These are phyloP conservation scores for Spathaspora arborariae DNA, from an alignment of 805 yeast genomes.

Conservation along the genomic window DNA sequence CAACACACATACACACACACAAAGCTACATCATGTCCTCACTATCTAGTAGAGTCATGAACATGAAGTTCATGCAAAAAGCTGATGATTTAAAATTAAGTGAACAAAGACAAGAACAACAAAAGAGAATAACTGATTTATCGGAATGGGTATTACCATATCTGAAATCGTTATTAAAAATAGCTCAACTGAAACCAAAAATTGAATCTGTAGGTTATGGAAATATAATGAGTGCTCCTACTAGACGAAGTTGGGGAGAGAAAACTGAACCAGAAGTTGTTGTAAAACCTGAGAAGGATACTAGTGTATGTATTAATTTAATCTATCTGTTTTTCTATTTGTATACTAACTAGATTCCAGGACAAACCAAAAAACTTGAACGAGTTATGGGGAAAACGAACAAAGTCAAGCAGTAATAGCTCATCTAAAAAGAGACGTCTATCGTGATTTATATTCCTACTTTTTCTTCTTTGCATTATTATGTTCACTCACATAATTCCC, in stretches of 20 bases:
- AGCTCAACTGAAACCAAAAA: slow-evolving; percentile 17
- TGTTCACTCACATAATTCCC: slow-evolving; percentile 47
- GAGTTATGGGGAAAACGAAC: slow-evolving; percentile 7
- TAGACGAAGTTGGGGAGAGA: slow-evolving; percentile 14
- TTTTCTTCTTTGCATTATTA: slow-evolving; percentile 25
- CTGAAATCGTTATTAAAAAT: slow-evolving; percentile 22
- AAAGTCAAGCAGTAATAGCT: background rate
- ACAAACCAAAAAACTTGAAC: slow-evolving; percentile 4
- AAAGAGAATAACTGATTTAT: slow-evolving; percentile 43
- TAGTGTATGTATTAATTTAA: background rate
- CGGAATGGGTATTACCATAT: slow-evolving; percentile 49
- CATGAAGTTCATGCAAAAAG: slow-evolving; percentile 63
- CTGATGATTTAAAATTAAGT: slow-evolving; percentile 37
- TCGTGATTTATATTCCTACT: background rate
- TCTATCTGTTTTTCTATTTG: background rate
- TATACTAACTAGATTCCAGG: slow-evolving; percentile 1
- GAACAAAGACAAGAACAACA: slow-evolving; percentile 19
- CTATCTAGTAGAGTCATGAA: slow-evolving; percentile 69
- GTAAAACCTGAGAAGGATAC: background rate
- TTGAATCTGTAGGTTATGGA: slow-evolving; percentile 39
- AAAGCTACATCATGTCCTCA: slow-evolving; percentile 10
- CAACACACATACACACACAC: background rate
- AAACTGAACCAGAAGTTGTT: slow-evolving; percentile 1
- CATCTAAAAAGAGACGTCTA: slow-evolving; percentile 3
- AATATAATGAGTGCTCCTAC: slow-evolving; percentile 21